These are phyloP conservation scores for Anisodus acutangulus DNA, from an alignment of 257 asterid species.

Conservation along the genomic window DNA sequence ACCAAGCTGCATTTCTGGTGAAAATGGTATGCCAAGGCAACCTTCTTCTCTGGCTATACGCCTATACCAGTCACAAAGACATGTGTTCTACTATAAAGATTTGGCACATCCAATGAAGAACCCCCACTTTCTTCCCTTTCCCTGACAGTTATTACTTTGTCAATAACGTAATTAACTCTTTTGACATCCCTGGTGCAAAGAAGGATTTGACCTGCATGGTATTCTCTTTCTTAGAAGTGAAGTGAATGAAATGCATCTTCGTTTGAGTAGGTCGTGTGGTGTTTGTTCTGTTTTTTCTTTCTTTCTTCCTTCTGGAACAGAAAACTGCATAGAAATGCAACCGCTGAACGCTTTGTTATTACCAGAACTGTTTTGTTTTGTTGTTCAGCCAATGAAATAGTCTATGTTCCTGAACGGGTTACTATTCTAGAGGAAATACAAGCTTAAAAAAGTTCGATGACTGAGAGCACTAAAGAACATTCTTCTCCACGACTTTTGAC, in stretches of 20 bases:
- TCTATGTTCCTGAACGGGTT: background rate
- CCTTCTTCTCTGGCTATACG: background rate
- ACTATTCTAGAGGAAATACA: background rate
- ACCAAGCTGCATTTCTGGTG: slow-evolving; percentile 8
- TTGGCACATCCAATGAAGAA: background rate
- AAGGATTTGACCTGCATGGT: background rate
- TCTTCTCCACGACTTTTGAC: slow-evolving; percentile 78
- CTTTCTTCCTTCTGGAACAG: background rate
- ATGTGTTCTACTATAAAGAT: background rate
- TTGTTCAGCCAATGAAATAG: slow-evolving; percentile 41
- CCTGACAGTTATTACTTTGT: background rate
- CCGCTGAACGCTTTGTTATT: slow-evolving; percentile 41
- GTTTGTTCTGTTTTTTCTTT: background rate
- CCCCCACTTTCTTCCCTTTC: no score
- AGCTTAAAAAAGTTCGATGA: background rate
- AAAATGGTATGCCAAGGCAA: background rate
- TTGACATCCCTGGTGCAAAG: background rate
- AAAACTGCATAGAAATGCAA: background rate
- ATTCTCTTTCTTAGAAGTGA: background rate
- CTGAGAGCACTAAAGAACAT: slow-evolving; percentile 46
- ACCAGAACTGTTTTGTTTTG: slow-evolving; percentile 70
- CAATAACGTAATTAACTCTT: background rate
- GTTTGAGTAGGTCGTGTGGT: background rate
- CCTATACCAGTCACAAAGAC: background rate
- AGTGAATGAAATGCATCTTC: background rate